Percentiles rank a stretch among this genome's conserved stretches.
Evolutionary conservation across 176 grass and related monocot species (phyloP).

Genomic region (Rhynchospora breviuscula): DNA sequence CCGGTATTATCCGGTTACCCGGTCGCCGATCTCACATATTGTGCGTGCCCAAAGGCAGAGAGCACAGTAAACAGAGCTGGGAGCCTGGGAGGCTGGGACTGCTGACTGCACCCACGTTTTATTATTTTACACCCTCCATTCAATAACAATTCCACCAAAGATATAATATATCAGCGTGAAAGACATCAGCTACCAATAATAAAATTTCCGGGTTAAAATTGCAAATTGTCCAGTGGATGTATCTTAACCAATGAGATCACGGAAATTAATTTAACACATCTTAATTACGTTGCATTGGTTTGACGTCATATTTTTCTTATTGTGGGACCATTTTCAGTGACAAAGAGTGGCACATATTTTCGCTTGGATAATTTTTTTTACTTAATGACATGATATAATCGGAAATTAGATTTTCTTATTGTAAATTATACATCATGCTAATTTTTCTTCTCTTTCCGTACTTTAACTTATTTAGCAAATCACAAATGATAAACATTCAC

Average conservation of each 20-base stretch:
- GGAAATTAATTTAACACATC: neutral
- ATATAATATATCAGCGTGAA: neutral
- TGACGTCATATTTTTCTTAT: neutral
- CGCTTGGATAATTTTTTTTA: neutral
- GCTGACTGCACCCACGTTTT: neutral
- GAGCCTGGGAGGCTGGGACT: neutral
- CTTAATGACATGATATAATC: neutral
- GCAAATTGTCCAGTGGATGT: neutral
- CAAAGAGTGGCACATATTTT: neutral
- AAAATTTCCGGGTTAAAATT: neutral
- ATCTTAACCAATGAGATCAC: neutral
- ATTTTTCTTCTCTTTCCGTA: neutral
- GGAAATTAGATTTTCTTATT: neutral
- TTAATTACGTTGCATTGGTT: neutral
- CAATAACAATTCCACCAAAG: neutral
- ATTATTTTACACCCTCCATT: neutral
- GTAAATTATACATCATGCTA: neutral
- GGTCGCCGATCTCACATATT: neutral
- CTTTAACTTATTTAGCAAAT: neutral
- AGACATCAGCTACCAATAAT: neutral
- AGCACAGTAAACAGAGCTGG: neutral
- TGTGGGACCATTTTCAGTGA: neutral
- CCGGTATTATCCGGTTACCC: neutral
- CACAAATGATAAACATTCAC: neutral
- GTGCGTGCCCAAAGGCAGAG: conserved; percentile 5